Base-by-base conservation (phyloP, 495 filamentous ascomycete genomes). In the Xylaria scruposa region DNA sequence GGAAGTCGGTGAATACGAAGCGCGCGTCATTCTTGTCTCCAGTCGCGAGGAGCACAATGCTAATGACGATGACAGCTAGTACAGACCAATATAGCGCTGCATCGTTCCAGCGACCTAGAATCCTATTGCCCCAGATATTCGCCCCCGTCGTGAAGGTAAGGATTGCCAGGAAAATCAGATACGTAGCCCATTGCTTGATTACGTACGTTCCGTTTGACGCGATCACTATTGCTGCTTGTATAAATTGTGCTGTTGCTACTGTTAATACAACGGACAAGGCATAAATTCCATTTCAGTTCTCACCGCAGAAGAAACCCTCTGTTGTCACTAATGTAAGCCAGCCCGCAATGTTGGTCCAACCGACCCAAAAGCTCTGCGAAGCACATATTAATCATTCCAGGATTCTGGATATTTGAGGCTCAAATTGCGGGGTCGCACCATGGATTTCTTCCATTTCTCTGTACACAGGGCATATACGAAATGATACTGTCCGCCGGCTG, bases 1-100 rank as follows among this genome's bases (percentile, higher is more conserved):
- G 83, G 81, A 89, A 91, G 2, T 81, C 76, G 4, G 85, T 82
- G 72, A 90, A 91, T 0, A 88, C 89, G 69, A 87, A 89, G 2
- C 58, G 64, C 12, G 76, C 80, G 42, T 71, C 74, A n/a, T 80
- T 78, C 70, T 83, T 81, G 17, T 76, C 71, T 2, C 78, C 78
- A 4, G 77, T 79, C 13, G 81, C 72, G 24, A 81, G 78, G 33
- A 81, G 71, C 9, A 83, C 78, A 58, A 83, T 74, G 62, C 79
- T 81, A 59, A 84, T 82, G 26, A 81, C 68, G 26, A 84, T 74
- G 1, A 83, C 77, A 12, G 74, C 81, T 10, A 82, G 76, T 5
- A 83, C 64, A 3, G 80, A 81, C 78, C 78, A 81, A 71, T 79
- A 81, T 19, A 81, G 68, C 54, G 79, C 79, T n/a, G 76, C 74